These are phyloP conservation scores for Ceratocystis smalleyi DNA, from an alignment of 2,329 filamentous ascomycete genomes.

Conservation along the genomic window DNA sequence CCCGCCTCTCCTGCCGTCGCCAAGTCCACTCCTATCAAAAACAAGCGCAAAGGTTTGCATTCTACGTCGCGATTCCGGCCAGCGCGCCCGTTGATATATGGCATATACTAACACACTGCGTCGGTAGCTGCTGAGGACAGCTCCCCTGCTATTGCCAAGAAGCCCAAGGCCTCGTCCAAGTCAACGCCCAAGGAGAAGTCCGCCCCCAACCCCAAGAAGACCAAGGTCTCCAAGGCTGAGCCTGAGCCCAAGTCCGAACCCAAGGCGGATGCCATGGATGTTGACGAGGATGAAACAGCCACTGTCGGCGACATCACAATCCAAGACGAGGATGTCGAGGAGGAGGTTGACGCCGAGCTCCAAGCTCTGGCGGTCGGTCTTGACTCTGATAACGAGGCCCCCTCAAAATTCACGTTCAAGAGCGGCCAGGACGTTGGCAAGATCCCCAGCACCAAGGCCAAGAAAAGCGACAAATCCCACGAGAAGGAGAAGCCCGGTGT, in stretches of 20 bases:
- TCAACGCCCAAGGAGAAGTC: conserved; percentile 22
- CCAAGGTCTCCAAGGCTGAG: conserved; percentile 3
- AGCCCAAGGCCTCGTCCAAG: conserved; percentile 31
- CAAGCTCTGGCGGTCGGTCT: conserved; percentile 31
- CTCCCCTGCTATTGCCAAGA: conserved; percentile 31
- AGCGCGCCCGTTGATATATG: neutral
- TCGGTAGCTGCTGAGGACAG: conserved; percentile 29
- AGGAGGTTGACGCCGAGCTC: conserved; percentile 29
- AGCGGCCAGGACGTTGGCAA: conserved; percentile 37
- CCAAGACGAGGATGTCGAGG: conserved; percentile 25
- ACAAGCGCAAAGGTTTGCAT: conserved; percentile 26
- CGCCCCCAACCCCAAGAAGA: conserved; percentile 7
- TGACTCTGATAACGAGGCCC: conserved; percentile 29
- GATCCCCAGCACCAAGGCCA: conserved; percentile 34
- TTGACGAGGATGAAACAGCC: conserved; percentile 18
- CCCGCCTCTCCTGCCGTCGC: conserved; percentile 11
- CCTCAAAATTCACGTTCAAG: conserved; percentile 28
- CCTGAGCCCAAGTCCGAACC: neutral
- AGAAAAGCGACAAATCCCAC: conserved; percentile 25
- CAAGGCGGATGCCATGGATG: conserved; percentile 19
- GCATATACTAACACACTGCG: conserved; percentile 11
- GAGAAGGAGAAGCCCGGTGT: conserved; percentile 50
- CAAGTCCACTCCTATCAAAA: conserved; percentile 16
- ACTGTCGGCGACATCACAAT: conserved; percentile 22
- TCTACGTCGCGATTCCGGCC: neutral